Evolutionary conservation across 1,139 yeast genomes (phyloP), one percentile per base, ranked within the genome.

Genomic region (Candida frijolesensis): DNA sequence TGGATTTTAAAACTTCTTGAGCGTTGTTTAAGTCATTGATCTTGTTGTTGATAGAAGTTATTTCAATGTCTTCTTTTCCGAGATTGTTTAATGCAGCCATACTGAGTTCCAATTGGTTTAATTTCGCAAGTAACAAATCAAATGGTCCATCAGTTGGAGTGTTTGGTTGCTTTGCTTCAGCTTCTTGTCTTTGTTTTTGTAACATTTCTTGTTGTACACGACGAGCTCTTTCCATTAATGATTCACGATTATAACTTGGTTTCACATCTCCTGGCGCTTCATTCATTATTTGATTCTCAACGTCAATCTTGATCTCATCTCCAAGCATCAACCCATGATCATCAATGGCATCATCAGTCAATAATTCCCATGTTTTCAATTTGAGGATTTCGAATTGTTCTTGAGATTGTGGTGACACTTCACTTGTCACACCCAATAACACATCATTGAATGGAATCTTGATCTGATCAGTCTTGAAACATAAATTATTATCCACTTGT

Each of bases 401-500:
- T 63, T 65, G 78, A 51, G 72, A 77, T 12, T 66, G 63, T 53
- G 62, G 67, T 5, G 77, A 60, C 19, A 58, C 57, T 16, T 38
- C 30, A 2, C 85, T 87, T 32, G 84, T 70, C 3, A 82, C 66
- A 51, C 90, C 90, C 48, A 86, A 58, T 49, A 66, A 71, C 52
- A 72, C 74, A 5, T 66, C 62, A 1, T 53, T 27, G 32, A 57
- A 48, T 18, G 78, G 78, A 19, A 83, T 60, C 25, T 64, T 60
- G 40, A 87, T 70, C 49, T 78, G 65, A 53, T 80, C 78, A 0
- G 91, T 84, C 62, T 83, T 84, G 67, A 87, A 82, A 62, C 91
- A 84, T 50, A 87, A 72, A 57, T 80, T 82, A 62, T 87, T 87
- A 63, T 87, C 90, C 43, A 85, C 67, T 57, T 87, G 90, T 15